These are phyloP conservation scores for Parietaria judaica DNA, from an alignment of 306 rosid species.

Conservation along the genomic window DNA sequence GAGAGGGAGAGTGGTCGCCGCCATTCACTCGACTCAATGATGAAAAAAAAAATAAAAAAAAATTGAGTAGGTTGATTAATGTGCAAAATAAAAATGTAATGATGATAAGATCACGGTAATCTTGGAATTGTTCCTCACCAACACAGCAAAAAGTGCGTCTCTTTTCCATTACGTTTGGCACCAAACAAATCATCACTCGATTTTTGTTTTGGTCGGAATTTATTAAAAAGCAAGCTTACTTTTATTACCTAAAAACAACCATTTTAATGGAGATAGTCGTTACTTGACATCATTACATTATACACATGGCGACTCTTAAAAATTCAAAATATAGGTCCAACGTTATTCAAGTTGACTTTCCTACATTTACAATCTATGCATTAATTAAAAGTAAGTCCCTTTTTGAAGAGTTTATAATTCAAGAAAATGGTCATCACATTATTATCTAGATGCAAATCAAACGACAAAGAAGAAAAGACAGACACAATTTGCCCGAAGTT, in stretches of 20 bases:
- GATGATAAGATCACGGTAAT: background rate
- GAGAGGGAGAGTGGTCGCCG: too few species aligned
- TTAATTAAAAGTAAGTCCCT: too few species aligned
- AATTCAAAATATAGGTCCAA: too few species aligned
- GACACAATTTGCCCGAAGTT: background rate
- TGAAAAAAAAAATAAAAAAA: background rate
- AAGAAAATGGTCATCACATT: too few species aligned
- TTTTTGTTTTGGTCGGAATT: background rate
- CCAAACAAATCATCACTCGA: slow-evolving; percentile 4
- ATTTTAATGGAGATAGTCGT: too few species aligned
- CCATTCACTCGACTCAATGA: too few species aligned
- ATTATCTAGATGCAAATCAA: too few species aligned
- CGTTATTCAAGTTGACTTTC: too few species aligned
- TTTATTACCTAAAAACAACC: background rate
- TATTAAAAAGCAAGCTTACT: background rate
- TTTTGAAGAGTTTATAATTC: too few species aligned
- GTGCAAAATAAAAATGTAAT: background rate
- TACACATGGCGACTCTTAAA: too few species aligned
- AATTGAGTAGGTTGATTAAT: background rate
- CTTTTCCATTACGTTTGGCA: background rate
- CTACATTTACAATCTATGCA: too few species aligned
- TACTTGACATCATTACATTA: too few species aligned
- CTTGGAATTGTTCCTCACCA: slow-evolving; percentile 11
- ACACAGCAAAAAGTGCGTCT: slow-evolving; percentile 7
- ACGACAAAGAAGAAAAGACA: background rate